Conservation (phyloP, 805 yeast species). For the Lipomyces orientalis region DNA sequence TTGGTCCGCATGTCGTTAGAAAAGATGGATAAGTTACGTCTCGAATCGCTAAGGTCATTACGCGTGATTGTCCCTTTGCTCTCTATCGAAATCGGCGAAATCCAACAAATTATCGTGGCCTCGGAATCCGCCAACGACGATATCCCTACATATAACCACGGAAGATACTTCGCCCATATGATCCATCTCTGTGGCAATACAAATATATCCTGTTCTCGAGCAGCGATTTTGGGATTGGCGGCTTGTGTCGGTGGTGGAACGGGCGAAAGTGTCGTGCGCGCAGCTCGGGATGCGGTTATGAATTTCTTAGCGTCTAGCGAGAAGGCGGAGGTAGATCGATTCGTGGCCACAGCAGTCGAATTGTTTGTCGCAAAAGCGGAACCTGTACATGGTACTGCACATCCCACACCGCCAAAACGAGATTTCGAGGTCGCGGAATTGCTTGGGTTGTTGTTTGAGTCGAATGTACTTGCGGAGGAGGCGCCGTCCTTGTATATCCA, state of each 20-base stretch:
- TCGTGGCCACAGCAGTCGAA: constrained; percentile 6
- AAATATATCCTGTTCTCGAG: not conserved
- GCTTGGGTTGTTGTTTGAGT: constrained; percentile 17
- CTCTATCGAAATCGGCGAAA: not conserved
- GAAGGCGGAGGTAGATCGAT: not conserved
- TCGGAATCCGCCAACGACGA: not conserved
- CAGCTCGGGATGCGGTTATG: constrained; percentile 29
- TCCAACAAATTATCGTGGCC: not conserved
- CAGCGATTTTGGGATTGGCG: constrained; percentile 26
- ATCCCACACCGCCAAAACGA: constrained; percentile 7
- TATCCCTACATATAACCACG: not conserved
- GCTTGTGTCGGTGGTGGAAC: constrained; percentile 26
- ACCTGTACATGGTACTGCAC: not conserved
- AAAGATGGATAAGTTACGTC: constrained; percentile 61
- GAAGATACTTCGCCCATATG: constrained; percentile 14
- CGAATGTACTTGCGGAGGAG: not conserved
- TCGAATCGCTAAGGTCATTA: constrained; percentile 51
- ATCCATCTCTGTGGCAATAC: constrained; percentile 4
- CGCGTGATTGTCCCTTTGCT: not conserved
- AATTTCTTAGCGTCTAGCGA: constrained; percentile 4
- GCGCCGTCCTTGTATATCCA: constrained; percentile 4
- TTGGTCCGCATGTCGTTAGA: constrained; percentile 67
- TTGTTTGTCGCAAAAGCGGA: constrained; percentile 7
- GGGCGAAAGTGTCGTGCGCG: constrained; percentile 32
- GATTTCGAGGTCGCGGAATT: constrained; percentile 29